A percentile compares a stretch with the other conserved stretches of the same genome.
Conservation (phyloP, 1,284 basidiomycete species). For the Leccinum subspadiceum region DNA sequence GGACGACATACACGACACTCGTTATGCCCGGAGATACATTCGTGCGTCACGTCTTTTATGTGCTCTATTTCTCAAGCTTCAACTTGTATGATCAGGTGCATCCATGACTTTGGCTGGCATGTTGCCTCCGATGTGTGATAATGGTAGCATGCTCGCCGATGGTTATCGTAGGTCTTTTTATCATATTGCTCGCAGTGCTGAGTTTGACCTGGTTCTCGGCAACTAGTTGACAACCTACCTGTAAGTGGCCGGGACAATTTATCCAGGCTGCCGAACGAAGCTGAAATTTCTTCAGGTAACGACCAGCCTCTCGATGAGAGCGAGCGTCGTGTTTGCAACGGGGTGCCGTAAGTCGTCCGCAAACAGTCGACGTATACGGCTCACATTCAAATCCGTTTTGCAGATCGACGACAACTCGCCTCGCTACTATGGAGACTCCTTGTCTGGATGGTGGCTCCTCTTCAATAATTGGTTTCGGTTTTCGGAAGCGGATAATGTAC, state of each 20-base stretch:
- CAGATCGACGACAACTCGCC: conserved; percentile 94
- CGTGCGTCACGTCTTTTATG: conserved; percentile 44
- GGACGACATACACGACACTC: conserved; percentile 91
- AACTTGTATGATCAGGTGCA: conserved; percentile 54
- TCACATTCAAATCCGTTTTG: not conserved
- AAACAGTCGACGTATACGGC: not conserved
- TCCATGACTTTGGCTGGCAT: conserved; percentile 98
- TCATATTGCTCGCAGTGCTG: not conserved
- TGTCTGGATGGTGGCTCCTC: conserved; percentile 97
- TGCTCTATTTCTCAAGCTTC: not conserved
- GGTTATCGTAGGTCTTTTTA: conserved; percentile 72
- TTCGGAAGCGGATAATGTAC: conserved; percentile 76
- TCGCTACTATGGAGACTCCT: conserved; percentile 90
- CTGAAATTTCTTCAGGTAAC: conserved; percentile 55
- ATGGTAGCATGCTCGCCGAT: conserved; percentile 92
- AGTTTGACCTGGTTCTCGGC: conserved; percentile 5
- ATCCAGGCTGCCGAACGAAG: not conserved
- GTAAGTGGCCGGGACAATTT: conserved; percentile 39
- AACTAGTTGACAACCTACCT: conserved; percentile 85
- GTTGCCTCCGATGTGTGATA: conserved; percentile 92
- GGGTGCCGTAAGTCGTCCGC: conserved; percentile 70
- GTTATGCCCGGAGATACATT: conserved; percentile 91
- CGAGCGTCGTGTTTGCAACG: conserved; percentile 89
- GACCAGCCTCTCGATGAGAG: conserved; percentile 91
- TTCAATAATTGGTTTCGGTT: conserved; percentile 94